Evolutionary conservation across 1,139 yeast species (phyloP).

Genomic region (Groenewaldozyma sp.): DNA sequence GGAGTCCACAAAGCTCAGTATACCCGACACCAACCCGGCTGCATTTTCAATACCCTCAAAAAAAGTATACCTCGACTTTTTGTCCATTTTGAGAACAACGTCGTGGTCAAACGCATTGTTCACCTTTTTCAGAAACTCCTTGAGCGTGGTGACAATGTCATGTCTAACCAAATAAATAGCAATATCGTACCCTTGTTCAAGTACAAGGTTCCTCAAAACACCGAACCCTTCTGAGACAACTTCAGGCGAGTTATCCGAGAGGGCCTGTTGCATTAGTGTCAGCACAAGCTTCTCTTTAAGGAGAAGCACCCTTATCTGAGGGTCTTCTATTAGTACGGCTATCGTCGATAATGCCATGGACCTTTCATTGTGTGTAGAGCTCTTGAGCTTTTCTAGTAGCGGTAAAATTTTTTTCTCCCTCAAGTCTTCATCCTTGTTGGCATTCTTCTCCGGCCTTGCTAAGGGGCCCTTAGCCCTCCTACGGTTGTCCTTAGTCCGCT

Average conservation of each 20-base stretch:
- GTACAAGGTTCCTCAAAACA: constrained; percentile 62
- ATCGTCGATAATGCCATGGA: constrained; percentile 72
- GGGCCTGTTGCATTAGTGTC: constrained; percentile 51
- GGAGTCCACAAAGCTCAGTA: constrained; percentile 52
- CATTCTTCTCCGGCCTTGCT: constrained; percentile 19
- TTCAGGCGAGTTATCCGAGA: constrained; percentile 63
- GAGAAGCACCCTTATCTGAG: constrained; percentile 49
- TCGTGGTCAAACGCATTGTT: constrained; percentile 22
- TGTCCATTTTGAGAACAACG: constrained; percentile 14
- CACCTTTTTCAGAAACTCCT: constrained; percentile 32
- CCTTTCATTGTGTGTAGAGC: constrained; percentile 61
- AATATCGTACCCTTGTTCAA: constrained; percentile 87
- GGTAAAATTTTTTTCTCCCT: constrained; percentile 57
- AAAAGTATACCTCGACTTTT: constrained; percentile 40
- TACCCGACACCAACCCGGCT: constrained; percentile 55
- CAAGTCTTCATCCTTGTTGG: constrained; percentile 39
- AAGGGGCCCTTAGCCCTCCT: constrained; percentile 36
- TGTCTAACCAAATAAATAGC: constrained; percentile 69
- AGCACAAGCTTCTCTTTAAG: constrained; percentile 64
- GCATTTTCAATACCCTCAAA: constrained; percentile 68
- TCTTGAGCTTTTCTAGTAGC: constrained; percentile 52
- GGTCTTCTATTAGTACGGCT: constrained; percentile 61
- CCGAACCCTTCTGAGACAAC: constrained; percentile 76
- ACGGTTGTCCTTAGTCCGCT: constrained; percentile 7
- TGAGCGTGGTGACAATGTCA: constrained; percentile 58